phyloP scores from a whole-genome alignment of 192 early-diverging fungal genomes.

The Mortierella antarctica region DNA sequence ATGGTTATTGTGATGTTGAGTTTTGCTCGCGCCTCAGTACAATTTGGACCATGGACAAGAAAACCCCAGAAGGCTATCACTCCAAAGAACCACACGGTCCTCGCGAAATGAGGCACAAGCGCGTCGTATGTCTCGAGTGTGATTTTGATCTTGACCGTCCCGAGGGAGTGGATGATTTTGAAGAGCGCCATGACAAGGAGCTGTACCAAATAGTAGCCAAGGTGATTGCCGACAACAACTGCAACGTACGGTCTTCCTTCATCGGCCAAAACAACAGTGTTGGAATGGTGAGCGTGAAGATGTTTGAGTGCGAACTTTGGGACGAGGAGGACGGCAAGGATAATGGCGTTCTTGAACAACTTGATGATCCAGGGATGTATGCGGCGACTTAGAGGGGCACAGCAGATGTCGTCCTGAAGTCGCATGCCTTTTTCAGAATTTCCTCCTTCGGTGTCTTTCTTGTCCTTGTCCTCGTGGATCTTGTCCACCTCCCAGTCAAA shows the following conservation, averaged over 20 bases:
- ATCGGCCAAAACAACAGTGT: conserved; percentile 28
- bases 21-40: conserved; percentile 6
- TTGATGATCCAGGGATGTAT: conserved; percentile 17
- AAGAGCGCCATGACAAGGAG: conserved; percentile 30
- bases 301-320: conserved; percentile 23
- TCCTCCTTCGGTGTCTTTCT: conserved; percentile 1
- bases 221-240: conserved; percentile 21
- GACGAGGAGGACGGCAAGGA: conserved; percentile 5
- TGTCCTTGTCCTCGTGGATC: conserved; percentile 10
- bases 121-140: conserved; percentile 40
- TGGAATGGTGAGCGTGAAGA: conserved; percentile 19
- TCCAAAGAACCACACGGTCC: conserved; percentile 30
- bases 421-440: not conserved
- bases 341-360: conserved; percentile 8
- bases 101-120: conserved; percentile 22
- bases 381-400: conserved; percentile 5
- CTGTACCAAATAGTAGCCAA: conserved; percentile 34
- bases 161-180: conserved; percentile 31
- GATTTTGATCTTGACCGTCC: conserved; percentile 35
- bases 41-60: conserved; percentile 27
- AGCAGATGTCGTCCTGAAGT: conserved; percentile 30
- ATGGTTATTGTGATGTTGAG: not conserved
- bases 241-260: conserved; percentile 29
- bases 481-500: conserved; percentile 48
- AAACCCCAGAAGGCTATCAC: conserved; percentile 29